These are phyloP conservation scores for Penicillium paneum DNA, from an alignment of 2,329 filamentous ascomycete species.

Conservation along the genomic window DNA sequence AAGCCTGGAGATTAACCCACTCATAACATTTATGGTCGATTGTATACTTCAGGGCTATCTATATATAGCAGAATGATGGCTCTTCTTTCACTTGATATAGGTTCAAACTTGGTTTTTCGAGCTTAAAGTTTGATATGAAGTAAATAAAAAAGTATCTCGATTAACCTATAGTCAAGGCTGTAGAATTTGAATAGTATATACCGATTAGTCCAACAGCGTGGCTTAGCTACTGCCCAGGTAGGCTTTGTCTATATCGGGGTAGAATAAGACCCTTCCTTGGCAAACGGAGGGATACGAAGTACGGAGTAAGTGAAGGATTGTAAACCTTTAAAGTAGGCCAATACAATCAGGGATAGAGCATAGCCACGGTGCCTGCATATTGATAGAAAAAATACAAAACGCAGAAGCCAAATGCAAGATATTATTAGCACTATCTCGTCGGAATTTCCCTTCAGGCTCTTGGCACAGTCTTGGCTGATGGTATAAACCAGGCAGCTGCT, in stretches of 20 bases:
- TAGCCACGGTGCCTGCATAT: neutral
- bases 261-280: constrained; percentile 9
- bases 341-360: neutral
- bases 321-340: neutral
- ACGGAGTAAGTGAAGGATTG: neutral
- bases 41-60: neutral
- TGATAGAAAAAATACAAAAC: neutral
- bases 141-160: neutral
- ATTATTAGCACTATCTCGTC: neutral
- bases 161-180: neutral
- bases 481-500: constrained; percentile 17
- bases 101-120: neutral
- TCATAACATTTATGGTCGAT: neutral
- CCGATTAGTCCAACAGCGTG: constrained; percentile 14
- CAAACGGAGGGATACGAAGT: neutral
- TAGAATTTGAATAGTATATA: neutral
- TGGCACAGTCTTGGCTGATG: constrained; percentile 15
- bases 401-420: neutral
- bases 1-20: constrained; percentile 4
- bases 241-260: neutral
- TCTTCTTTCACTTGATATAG: neutral
- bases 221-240: constrained; percentile 11
- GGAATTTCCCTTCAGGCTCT: neutral
- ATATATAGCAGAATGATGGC: constrained; percentile 6
- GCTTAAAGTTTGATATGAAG: neutral